Percentiles rank a stretch among this genome's conserved stretches.
Evolutionary conservation across 176 grass and related monocot genomes (phyloP).

Genomic region (Hsuehochloa calcarea): DNA sequence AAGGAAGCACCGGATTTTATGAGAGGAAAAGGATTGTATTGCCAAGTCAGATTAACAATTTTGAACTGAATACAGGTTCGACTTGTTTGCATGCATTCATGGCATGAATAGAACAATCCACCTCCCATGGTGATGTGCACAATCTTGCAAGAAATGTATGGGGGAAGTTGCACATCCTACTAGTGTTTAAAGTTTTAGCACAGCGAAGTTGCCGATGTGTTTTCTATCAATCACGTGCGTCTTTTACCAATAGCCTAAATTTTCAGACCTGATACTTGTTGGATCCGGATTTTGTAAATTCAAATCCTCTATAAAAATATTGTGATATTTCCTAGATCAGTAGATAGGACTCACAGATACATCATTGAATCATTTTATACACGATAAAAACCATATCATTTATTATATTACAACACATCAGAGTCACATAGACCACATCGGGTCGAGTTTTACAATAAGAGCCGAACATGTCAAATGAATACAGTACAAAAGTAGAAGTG

Average conservation of each 20-base stretch:
- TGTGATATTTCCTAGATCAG: no score
- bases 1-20: not conserved
- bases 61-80: not conserved
- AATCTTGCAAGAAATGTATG: not conserved
- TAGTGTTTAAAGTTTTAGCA: not conserved
- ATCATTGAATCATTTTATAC: no score
- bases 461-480: no score
- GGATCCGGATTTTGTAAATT: no score
- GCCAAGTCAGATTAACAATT: not conserved
- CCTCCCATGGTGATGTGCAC: conserved; percentile 11
- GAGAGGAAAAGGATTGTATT: not conserved
- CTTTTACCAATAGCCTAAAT: not conserved
- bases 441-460: no score
- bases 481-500: no score
- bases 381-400: no score
- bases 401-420: no score
- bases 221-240: not conserved
- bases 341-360: no score
- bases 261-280: no score
- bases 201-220: not conserved
- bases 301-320: no score
- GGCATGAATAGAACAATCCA: conserved; percentile 30
- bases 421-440: no score
- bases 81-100: conserved; percentile 39
- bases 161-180: not conserved